Evolutionary conservation across 768 basidiomycete genomes (phyloP), one percentile per base, ranked within the genome.

Genomic region (Pulveroboletus sp.): DNA sequence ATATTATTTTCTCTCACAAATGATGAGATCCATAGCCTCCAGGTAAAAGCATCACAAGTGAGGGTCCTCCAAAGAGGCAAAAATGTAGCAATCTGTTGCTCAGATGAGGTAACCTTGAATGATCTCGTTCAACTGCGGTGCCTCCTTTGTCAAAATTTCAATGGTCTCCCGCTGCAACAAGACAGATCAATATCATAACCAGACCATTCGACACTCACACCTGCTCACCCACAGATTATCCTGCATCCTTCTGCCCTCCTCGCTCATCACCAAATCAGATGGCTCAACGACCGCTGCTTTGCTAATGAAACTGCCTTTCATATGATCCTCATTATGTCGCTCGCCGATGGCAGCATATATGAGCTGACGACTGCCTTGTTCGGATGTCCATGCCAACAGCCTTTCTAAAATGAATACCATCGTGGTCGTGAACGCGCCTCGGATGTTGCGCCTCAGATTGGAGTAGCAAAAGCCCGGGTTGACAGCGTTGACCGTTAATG

Each of bases 291-390:
- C 54, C 7, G 18, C 39, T 13, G 45, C 43, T 4, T 11, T 31
- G 36, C 35, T 51, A 5, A 69, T 26, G 21, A 36, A 66, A 3
- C 49, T 61, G 1, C 61, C 64, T n/a, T 57, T 56, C 56, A 68
- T 51, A 14, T 10, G 31, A 17, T 48, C 56, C 27, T 62, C 64
- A 3, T 58, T 33, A 4, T 62, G 48, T 15, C 55, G 58, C 37
- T 45, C 60, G 5, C 60, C 67, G 3, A 69, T 38, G 3, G 69
- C 69, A 6, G 49, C 61, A 30, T 61, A 70, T 4, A 73, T 39
- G 24, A 74, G 57, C 41, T 67, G 62, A 13, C 71, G 69, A 30
- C 68, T 67, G 1, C 71, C 72, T 38, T 69, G 58, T 48, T 71
- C 65, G 0, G 62, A 14, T 0, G 66, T 63, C 56, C 56, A 14